Conservation (phyloP, 257 asterid species). For the Primulina eburnea region DNA sequence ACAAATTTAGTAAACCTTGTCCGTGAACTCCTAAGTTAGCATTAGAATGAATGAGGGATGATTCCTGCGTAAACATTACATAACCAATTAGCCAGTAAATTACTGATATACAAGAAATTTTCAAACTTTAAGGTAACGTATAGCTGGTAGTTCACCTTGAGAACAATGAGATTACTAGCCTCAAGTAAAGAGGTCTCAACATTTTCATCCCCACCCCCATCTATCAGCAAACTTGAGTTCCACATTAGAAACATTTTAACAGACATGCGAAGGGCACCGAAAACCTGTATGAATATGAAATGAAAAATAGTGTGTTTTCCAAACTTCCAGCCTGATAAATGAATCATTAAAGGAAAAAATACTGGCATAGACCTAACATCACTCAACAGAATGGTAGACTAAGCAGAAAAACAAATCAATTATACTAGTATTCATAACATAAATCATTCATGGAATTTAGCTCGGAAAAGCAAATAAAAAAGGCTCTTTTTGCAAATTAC, state of each 20-base stretch:
- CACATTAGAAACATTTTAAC: conserved; percentile 97
- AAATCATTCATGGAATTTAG: background rate
- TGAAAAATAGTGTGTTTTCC: conserved; percentile 11
- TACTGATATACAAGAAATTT: background rate
- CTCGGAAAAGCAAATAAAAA: conserved; percentile 7
- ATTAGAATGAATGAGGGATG: conserved; percentile 91
- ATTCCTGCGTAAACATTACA: conserved; percentile 45
- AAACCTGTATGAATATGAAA: conserved; percentile 55
- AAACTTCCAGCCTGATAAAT: background rate
- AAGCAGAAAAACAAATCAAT: background rate
- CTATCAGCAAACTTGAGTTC: conserved; percentile 89
- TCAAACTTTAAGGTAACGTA: conserved; percentile 7
- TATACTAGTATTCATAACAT: background rate
- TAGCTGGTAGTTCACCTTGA: conserved; percentile 55
- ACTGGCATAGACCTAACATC: background rate
- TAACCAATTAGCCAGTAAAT: conserved; percentile 19
- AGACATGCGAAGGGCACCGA: conserved; percentile 99
- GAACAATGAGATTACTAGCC: conserved; percentile 97
- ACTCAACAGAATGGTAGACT: conserved; percentile 19
- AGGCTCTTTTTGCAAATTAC: conserved; percentile 9
- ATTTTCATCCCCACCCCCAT: conserved; percentile 97
- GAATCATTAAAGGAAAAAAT: background rate
- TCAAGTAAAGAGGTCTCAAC: conserved; percentile 94
- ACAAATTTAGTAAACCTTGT: conserved; percentile 82
- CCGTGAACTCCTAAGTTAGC: conserved; percentile 97